Base-by-base conservation (phyloP, 805 yeast species). In the Torulaspora gathmanii region DNA sequence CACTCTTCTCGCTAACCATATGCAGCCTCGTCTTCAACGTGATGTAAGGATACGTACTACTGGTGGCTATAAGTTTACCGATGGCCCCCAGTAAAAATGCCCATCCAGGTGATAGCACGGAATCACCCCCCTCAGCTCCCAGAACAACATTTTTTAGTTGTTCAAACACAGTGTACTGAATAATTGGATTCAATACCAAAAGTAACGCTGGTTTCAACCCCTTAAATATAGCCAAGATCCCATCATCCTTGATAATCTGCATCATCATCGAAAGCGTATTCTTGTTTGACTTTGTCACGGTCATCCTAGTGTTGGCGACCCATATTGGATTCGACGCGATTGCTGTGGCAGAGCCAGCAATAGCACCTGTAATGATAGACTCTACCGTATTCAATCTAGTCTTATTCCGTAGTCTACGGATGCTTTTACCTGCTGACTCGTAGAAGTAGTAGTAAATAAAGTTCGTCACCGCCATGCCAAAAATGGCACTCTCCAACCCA, bases 251-350 rank as follows among this genome's bases (percentile, higher is more conserved):
- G 46, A 80, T 67, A 41, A 90, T 84, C 17, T 83, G 78, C 39
- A 74, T 44, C 37, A 89, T 69, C 6, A 86, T 77, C 40, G 68
- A 68, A 33, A 85, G 53, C 1, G 90, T 79, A 36, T 69, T 69
- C 23, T 70, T 61, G n/a, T 54, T 56, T 29, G 63, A 61, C 52
- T 52, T 63, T 42, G 42, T 50, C 15, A 90, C 88, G 55, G 95
- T 86, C 77, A 83, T 80, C 60, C 96, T 76, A 2, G 97, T 89
- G 63, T 89, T 89, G 36, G 95, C 93, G 35, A 89, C 95, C 97
- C 97, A 89, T 54, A 87, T 80, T 19, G 97, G 97, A 64, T 89
- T 89, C 10, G 95, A 82, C 9, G 82, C 74, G 16, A 85, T 70
- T 40, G 89, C 85, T 3, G 96, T 88, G 30, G 88, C 77, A 8